Evolutionary conservation across 148 eudicot species (phyloP), one percentile per base, ranked within the genome.

Genomic region (Hydrangea macrophylla): DNA sequence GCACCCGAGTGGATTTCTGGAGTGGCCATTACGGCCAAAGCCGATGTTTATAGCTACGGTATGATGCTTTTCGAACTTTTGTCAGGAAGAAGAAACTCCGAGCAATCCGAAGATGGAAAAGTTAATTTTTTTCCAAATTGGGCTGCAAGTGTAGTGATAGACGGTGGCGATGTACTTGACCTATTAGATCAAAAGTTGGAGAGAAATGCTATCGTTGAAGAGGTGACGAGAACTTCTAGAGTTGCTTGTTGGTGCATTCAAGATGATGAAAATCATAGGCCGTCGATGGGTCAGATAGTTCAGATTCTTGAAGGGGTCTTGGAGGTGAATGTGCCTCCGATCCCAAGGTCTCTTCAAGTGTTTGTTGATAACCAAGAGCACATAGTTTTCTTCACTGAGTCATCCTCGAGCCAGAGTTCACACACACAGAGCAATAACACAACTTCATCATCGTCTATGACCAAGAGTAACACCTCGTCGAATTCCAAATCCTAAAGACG

Each of bases 211-310:
- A 79, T 71, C 32, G 69, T 8, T 50, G 73, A 75, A 18, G 80
- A 78, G 35, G 72, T 82, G 24, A 10, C 39, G 39, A 82, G 64
- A 53, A 58, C 75, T 28, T 75, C 82, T 48, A 78, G 76, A 42
- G 73, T 82, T 55, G 82, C 82, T 20, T 78, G 82, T 55, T 82
- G 86, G 86, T 79, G 86, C 59, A 79, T 82, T 24, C 86, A 78
- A 62, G 82, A 81, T 22, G 76, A 82, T 22, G 86, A 82, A 66
- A 40, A 61, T 28, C 39, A 64, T 4, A 77, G 86, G 57, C 86
- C 86, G 3, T 53, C 76, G 13, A 82, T 82, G 83, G 74, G 86
- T 1, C 80, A 63, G 61, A 66, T 80, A 7, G 83, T 76, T 68
- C 86, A 79, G 59, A 68, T 76, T 44, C 81, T 82, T 6, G 86